Conservation (phyloP, 164 flowering plant species). For the Sedum album region DNA sequence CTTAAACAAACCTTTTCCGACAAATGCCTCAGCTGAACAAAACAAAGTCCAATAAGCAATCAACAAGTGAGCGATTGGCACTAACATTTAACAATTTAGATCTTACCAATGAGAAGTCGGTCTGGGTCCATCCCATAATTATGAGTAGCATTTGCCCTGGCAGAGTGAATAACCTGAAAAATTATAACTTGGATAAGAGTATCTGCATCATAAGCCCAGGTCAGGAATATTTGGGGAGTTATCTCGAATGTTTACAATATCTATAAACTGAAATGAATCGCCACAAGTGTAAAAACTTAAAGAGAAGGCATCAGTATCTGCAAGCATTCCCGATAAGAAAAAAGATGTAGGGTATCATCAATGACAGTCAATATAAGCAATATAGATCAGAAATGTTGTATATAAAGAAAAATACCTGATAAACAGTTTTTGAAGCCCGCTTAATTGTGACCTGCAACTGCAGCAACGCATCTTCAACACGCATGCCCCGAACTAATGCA, state of each 20-base stretch:
- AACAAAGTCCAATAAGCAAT: not conserved
- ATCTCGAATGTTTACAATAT: not conserved
- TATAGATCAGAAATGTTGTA: not conserved
- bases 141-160: constrained; percentile 93
- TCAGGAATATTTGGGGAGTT: not conserved
- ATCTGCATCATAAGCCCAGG: not conserved
- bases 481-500: constrained; percentile 95
- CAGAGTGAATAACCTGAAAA: constrained; percentile 87
- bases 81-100: not conserved
- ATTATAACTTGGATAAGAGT: not conserved
- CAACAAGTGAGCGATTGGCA: no score
- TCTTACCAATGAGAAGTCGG: constrained; percentile 82
- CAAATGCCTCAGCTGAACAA: constrained; percentile 79
- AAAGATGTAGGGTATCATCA: not conserved
- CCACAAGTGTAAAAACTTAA: not conserved
- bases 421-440: constrained; percentile 84
- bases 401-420: constrained; percentile 45
- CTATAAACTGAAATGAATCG: not conserved
- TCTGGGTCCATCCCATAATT: constrained; percentile 85
- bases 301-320: not conserved
- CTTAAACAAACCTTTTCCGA: constrained; percentile 74
- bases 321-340: not conserved
- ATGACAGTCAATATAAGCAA: not conserved
- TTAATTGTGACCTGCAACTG: constrained; percentile 88
- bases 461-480: constrained; percentile 90